A percentile compares a stretch with the other conserved stretches of the same genome.
phyloP scores from a whole-genome alignment of 495 filamentous ascomycete species.

The Talaromyces liani region DNA sequence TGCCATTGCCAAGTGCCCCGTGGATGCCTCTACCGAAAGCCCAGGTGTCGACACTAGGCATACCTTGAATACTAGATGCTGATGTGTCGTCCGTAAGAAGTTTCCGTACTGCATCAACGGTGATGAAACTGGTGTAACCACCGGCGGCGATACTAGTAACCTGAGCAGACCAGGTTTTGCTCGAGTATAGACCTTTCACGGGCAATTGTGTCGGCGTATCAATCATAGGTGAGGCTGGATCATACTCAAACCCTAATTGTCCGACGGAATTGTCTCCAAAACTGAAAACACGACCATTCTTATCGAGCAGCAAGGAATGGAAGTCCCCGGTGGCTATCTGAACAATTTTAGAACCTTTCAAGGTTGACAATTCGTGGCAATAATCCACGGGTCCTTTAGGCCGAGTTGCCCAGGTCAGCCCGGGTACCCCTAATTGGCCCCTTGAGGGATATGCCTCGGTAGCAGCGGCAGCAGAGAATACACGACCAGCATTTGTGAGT shows the following conservation, averaged over 20 bases:
- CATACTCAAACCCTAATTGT: constrained; percentile 72
- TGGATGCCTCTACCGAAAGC: constrained; percentile 78
- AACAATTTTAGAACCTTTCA: constrained; percentile 55
- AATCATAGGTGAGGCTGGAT: constrained; percentile 48
- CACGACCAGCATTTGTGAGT: constrained; percentile 75
- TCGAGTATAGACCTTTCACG: constrained; percentile 61
- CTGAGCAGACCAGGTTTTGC: constrained; percentile 46
- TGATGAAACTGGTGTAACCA: constrained; percentile 79
- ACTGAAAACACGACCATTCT: constrained; percentile 66
- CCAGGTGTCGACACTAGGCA: constrained; percentile 68
- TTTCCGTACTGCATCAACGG: constrained; percentile 63
- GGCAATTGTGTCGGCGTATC: constrained; percentile 65
- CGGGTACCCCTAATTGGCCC: constrained; percentile 82
- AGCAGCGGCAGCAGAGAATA: constrained; percentile 77
- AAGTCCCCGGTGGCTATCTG: constrained; percentile 79
- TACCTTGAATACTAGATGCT: constrained; percentile 34
- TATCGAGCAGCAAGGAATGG: constrained; percentile 73
- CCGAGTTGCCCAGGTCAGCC: constrained; percentile 69
- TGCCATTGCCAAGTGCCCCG: constrained; percentile 76
- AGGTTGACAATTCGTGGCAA: constrained; percentile 64
- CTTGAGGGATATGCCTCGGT: constrained; percentile 68
- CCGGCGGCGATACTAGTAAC: constrained; percentile 76
- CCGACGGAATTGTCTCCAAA: constrained; percentile 89
- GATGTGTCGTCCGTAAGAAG: constrained; percentile 36
- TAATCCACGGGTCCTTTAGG: constrained; percentile 73